phyloP scores from a whole-genome alignment of 208 protist genomes.

The Trypanosoma rangeli region DNA sequence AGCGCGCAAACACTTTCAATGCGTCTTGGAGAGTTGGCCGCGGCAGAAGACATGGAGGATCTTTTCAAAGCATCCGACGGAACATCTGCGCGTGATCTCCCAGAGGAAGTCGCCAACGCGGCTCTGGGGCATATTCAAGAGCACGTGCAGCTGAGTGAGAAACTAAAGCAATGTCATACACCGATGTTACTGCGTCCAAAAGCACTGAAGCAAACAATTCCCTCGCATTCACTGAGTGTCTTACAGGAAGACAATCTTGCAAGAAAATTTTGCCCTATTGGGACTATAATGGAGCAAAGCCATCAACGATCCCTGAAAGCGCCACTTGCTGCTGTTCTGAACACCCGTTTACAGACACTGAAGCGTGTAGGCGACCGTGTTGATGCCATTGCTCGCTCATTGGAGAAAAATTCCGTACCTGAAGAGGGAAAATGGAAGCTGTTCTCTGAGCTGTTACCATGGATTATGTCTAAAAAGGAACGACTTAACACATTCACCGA shows the following conservation, averaged over 20 bases:
- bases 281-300: conserved; percentile 37
- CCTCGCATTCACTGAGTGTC: conserved; percentile 7
- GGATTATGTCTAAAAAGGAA: conserved; percentile 66
- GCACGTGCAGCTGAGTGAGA: conserved; percentile 35
- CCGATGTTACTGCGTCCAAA: conserved; percentile 57
- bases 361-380: conserved; percentile 26
- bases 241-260: conserved; percentile 20
- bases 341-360: conserved; percentile 15
- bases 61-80: conserved; percentile 28
- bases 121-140: conserved; percentile 39
- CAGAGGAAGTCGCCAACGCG: conserved; percentile 41
- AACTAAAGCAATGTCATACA: conserved; percentile 52
- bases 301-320: conserved; percentile 53
- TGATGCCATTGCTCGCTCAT: conserved; percentile 24
- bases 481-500: conserved; percentile 37
- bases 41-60: conserved; percentile 31
- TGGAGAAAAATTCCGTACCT: conserved; percentile 1
- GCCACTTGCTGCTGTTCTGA: conserved; percentile 43
- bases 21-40: conserved; percentile 10
- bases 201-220: conserved; percentile 14
- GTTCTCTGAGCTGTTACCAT: conserved; percentile 44
- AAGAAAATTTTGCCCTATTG: conserved; percentile 26
- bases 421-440: conserved; percentile 36
- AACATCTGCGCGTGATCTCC: conserved; percentile 24
- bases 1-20: conserved; percentile 29